Percentiles rank a stretch among this genome's conserved stretches.
phyloP scores from a whole-genome alignment of 495 filamentous ascomycete genomes.

The Venustampulla echinocandica region DNA sequence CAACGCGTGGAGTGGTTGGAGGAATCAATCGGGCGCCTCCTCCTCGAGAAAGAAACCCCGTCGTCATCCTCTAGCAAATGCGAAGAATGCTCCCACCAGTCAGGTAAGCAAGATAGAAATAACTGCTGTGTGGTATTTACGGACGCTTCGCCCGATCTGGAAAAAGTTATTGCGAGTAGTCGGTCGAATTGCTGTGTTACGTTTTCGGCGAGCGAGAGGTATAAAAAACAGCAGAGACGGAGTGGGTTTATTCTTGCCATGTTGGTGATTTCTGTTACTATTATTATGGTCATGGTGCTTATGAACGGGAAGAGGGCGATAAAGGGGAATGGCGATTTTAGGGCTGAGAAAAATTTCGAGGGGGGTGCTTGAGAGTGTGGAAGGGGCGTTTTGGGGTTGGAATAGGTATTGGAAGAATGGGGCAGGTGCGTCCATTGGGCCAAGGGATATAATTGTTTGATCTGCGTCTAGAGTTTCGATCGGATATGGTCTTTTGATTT shows the following conservation, averaged over 20 bases:
- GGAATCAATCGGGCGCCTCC: slow-evolving; percentile 1
- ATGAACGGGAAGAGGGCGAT: too few relatives aligned
- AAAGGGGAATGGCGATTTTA: too few relatives aligned
- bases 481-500: too few relatives aligned
- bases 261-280: too few relatives aligned
- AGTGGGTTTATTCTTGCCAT: neutral
- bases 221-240: neutral
- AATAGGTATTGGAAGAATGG: too few relatives aligned
- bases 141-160: neutral
- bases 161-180: neutral
- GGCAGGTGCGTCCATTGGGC: too few relatives aligned
- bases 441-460: too few relatives aligned
- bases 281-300: too few relatives aligned
- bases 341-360: too few relatives aligned
- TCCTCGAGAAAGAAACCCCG: slow-evolving; percentile 2
- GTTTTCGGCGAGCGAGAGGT: neutral
- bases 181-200: neutral
- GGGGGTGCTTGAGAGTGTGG: too few relatives aligned
- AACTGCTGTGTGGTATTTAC: slow-evolving; percentile 4
- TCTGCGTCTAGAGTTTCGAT: too few relatives aligned
- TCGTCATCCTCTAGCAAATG: neutral
- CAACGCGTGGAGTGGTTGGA: slow-evolving; percentile 7
- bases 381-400: too few relatives aligned
- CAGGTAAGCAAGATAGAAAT: neutral
- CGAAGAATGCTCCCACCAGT: neutral